Evolutionary conservation across 2,329 filamentous ascomycete genomes (phyloP), one percentile per base, ranked within the genome.

Genomic region (Aspergillus hiratsukae): DNA sequence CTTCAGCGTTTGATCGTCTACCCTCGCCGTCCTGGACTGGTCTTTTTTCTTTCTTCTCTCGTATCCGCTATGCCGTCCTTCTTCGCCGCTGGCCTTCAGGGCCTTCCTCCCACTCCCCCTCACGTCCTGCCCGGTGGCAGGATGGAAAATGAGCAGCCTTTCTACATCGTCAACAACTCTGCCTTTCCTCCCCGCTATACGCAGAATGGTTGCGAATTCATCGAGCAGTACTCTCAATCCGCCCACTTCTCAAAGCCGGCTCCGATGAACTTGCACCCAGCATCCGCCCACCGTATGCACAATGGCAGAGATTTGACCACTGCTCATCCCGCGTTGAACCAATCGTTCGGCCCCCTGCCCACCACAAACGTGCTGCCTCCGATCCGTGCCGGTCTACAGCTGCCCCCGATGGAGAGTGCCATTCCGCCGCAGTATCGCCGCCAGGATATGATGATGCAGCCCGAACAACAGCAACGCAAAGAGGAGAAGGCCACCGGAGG

Each of bases 401-500:
- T 75, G 40, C 72, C 73, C 21, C 67, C 74, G 35, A 75, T 75
- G 72, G 75, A 76, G 19, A 71, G 64, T 58, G 66, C 73, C n/a
- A 71, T 76, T 45, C 69, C 72, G 14, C 67, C 70, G 27, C 75
- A 76, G 54, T 76, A 77, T 61, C 74, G 72, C 50, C 73, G 72
- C 49, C 71, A 73, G 52, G 75, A 77, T 45, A 62, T 69, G 51
- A 69, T 72, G 54, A 65, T 69, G 35, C 72, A 70, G 52, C 65
- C 61, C 27, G 71, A 75, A 56, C 66, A 72, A 51, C 66, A 71
- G 40, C 68, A 58, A 28, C 72, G 68, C 27, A 87, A 86, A 72
- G 84, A 87, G 65, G 84, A 87, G 64, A 87, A 86, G 72, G 77
- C 83, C n/a, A 83, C 83, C 54, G 91, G 92, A 72, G 92, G 92